Base-by-base conservation (phyloP, 306 rosid genomes). In the Sophora flavescens region DNA sequence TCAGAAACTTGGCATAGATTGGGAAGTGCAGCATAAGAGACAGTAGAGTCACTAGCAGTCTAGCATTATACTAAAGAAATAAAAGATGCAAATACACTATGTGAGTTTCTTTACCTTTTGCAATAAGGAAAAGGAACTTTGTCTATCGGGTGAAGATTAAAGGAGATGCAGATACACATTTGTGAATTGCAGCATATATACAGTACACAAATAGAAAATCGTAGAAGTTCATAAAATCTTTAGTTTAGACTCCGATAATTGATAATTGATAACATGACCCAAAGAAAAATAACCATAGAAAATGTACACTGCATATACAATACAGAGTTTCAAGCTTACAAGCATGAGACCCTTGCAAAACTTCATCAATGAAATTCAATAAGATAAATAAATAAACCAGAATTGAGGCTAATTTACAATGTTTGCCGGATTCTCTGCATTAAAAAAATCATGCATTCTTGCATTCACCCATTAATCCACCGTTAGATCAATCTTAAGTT, bases 81-180 rank as follows among this genome's bases (percentile, higher is more conserved):
- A 28, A 42, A 56, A 17, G 15, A 58, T 58, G 56, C 39, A 15
- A 41, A 11, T 16, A 18, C 36, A 71, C 41, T 57, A 39, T 9
- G 18, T 6, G 57, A 54, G 30, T 53, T 76, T 41, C 17, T 63
- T 75, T 28, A 22, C 52, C 54, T 52, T 38, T 41, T n/a, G 45
- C 54, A 64, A 53, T 44, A 39, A 17, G 28, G n/a, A 54, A 53
- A 53, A 26, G 54, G 64, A 76, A 64, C 33, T 57, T 18, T 51
- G 47, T 36, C 5, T 59, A 32, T 15, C 12, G 6, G 11, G 33
- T 28, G 30, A 68, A 68, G 44, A 1, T 50, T 30, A 48, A 5
- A 48, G 28, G 8, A 16, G 63, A 70, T 12, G 26, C 53, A 54
- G 13, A 38, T 42, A 63, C 30, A 18, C 33, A 18, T 9, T 10